Evolutionary conservation across 306 rosid species (phyloP), one percentile per base, ranked within the genome.

Genomic region (Sophora flavescens): DNA sequence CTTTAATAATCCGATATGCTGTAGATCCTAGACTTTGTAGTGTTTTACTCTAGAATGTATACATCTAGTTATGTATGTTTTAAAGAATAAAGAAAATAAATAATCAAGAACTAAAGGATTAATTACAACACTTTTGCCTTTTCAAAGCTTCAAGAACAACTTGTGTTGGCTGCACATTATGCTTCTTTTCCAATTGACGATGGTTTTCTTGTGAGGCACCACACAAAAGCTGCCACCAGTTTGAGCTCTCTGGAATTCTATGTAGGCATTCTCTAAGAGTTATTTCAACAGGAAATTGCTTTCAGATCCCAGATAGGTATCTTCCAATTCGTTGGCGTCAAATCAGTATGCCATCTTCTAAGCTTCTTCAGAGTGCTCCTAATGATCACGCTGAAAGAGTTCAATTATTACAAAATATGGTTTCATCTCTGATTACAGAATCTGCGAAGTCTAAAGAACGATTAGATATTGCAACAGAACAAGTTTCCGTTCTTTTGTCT

Each of bases 301-400:
- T 94, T 80, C 97, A 91, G 81, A 94, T 91, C 58, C 98, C 98
- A 0, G 97, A 94, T 60, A 82, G 93, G 80, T 94, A 91, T 80
- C 93, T 94, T 84, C 97, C 98, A 22, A n/a, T 83, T 56, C 90
- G 98, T 11, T 94, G 98, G 97, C 89, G 98, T 64, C 89, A 96
- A 26, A 81, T 88, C 84, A 94, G 91, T 81, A 81, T 82, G 54
- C 87, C 89, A 7, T 82, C 91, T n/a, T 73, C 89, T 16, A 94
- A 86, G 84, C 77, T 83, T 63, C 78, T 79, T 84, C 97, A 86
- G 77, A 82, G 75, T 82, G 45, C 82, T 18, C 80, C 89, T 14
- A 90, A 71, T 33, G 96, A 86, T 47, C 93, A 90, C 68, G 80
- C 83, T 6, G 98, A 94, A 84, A 88, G 89, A 81, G 82, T 89